Base-by-base conservation (phyloP, 2,329 filamentous ascomycete species). In the Pezicula neosporulosa region DNA sequence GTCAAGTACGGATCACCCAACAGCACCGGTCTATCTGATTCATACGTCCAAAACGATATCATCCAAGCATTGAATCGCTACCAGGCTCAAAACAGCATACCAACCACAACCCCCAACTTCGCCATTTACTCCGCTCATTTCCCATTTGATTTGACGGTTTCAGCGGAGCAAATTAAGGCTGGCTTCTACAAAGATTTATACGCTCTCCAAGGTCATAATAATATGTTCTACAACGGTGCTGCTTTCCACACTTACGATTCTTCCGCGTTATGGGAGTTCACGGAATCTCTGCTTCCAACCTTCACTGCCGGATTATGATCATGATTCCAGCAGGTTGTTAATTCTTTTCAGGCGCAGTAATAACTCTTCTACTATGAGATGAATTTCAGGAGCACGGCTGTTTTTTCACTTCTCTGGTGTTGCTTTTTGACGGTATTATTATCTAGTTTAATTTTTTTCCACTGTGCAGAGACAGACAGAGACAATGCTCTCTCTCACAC, bases 181-280 rank as follows among this genome's bases (percentile, higher is more conserved):
- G 73, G 74, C 0, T 76, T 76, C 44, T 71, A 77, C 50, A 63
- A 66, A 36, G 56, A 68, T 38, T 60, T 75, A 45, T 68, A 72
- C 56, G 68, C 59, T 2, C 59, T 78, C 27, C 75, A 77, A 59
- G 75, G 75, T 0, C 53, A 68, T 15, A 60, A 65, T 16, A 70
- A 68, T n/a, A 77, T 74, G 0, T 77, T 64, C 59, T 77, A 70
- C 55, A 76, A 72, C 0, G 74, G 75, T 1, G 67, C 68, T 13
- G 68, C 72, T 4, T 74, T 63, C 56, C 55, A 65, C 27, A 59
- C 59, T 6, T 64, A 69, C 28, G 64, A 66, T 58, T 65, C 64
- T 3, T 56, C 48, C 37, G 44, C 54, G n/a, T 51, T 70, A 15
- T 69, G 64, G 64, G 51, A 62, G 7, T 68, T 66, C 42, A 68